These are phyloP conservation scores for Basipetospora chlamydospora DNA, from an alignment of 2,329 filamentous ascomycete species.

Conservation along the genomic window DNA sequence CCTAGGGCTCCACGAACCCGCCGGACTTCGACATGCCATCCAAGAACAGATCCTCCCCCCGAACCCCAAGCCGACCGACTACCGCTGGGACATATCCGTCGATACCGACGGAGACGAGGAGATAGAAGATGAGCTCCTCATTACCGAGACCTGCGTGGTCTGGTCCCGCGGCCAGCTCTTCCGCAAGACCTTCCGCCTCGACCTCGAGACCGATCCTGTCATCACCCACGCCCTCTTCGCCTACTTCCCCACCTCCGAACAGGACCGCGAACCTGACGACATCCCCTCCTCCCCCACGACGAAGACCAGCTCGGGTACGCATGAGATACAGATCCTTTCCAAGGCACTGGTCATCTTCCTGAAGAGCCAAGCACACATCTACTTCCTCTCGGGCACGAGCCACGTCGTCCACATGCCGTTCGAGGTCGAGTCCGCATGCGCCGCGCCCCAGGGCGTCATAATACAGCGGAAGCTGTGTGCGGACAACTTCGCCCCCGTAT, in stretches of 20 bases:
- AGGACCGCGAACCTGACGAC: conserved; percentile 12
- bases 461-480: conserved; percentile 62
- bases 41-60: conserved; percentile 61
- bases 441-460: conserved; percentile 69
- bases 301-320: conserved; percentile 6
- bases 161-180: conserved; percentile 83
- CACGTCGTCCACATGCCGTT: conserved; percentile 91
- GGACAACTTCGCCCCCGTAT: conserved; percentile 33
- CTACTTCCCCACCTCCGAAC: conserved; percentile 51
- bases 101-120: conserved; percentile 24
- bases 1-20: conserved; percentile 78
- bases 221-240: conserved; percentile 80
- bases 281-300: conserved; percentile 5
- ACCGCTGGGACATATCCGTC: conserved; percentile 56
- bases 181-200: conserved; percentile 73
- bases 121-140: conserved; percentile 65
- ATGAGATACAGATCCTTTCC: conserved; percentile 22
- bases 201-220: conserved; percentile 65
- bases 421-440: conserved; percentile 76
- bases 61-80: conserved; percentile 50
- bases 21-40: conserved; percentile 69
- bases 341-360: conserved; percentile 80
- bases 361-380: conserved; percentile 84
- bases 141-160: conserved; percentile 61
- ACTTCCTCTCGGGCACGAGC: conserved; percentile 74